These are phyloP conservation scores for Dichotomocladium elegans DNA, from an alignment of 371 early-diverging fungal genomes.

Conservation along the genomic window DNA sequence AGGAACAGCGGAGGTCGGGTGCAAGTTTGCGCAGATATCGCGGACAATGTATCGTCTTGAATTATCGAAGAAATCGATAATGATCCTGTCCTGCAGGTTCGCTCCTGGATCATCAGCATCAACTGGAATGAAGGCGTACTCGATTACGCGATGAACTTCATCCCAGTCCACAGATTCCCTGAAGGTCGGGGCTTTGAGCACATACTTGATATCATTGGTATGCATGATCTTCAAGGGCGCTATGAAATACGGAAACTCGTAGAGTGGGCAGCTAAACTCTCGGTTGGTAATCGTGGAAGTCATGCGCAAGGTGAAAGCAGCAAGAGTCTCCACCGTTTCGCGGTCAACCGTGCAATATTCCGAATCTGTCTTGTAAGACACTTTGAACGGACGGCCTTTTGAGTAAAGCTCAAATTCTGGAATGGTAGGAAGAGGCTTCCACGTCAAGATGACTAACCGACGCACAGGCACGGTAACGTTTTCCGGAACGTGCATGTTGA, in stretches of 20 bases:
- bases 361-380: slow-evolving; percentile 16
- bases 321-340: slow-evolving; percentile 33
- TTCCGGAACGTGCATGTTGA: slow-evolving; percentile 21
- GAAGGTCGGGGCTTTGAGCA: not conserved
- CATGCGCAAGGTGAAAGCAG: slow-evolving; percentile 47
- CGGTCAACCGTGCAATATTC: slow-evolving; percentile 20
- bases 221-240: slow-evolving; percentile 39
- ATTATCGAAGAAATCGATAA: slow-evolving; percentile 53
- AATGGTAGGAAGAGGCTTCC: slow-evolving; percentile 40
- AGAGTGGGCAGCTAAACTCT: slow-evolving; percentile 47
- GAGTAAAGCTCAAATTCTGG: slow-evolving; percentile 39
- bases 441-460: slow-evolving; percentile 45
- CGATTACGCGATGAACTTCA: slow-evolving; percentile 23
- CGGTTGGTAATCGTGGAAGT: slow-evolving; percentile 49
- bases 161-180: slow-evolving; percentile 55
- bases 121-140: slow-evolving; percentile 9
- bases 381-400: slow-evolving; percentile 26
- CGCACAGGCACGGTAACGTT: slow-evolving; percentile 32
- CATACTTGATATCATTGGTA: slow-evolving; percentile 4
- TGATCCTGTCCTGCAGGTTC: slow-evolving; percentile 30
- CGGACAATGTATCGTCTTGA: slow-evolving; percentile 57
- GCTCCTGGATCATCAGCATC: slow-evolving; percentile 15
- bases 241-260: slow-evolving; percentile 53
- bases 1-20: slow-evolving; percentile 33
- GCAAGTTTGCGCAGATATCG: slow-evolving; percentile 37